These are phyloP conservation scores for Pseudogymnoascus sp. DNA, from an alignment of 2,329 filamentous ascomycete species.

Conservation along the genomic window DNA sequence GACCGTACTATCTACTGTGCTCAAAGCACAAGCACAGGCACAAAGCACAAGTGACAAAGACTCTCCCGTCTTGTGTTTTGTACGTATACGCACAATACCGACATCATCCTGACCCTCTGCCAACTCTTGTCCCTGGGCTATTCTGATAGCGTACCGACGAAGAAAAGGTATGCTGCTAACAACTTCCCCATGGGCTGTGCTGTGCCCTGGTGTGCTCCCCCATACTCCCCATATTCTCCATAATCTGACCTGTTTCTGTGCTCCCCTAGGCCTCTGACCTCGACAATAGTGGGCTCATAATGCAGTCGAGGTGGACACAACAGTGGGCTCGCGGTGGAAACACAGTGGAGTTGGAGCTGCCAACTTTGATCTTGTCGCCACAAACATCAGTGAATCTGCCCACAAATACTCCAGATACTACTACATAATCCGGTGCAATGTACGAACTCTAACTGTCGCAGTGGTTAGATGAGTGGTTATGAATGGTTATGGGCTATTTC, in stretches of 20 bases:
- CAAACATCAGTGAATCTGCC: background rate
- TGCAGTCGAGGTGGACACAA: background rate
- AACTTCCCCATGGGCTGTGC: background rate
- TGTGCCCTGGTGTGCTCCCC: background rate
- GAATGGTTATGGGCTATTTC: background rate
- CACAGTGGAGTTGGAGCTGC: background rate
- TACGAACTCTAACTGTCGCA: background rate
- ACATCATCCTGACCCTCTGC: background rate
- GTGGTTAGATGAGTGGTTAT: background rate
- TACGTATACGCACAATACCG: background rate
- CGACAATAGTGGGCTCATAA: background rate
- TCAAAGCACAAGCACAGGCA: background rate
- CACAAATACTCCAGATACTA: background rate
- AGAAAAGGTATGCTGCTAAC: background rate
- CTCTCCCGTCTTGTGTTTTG: background rate
- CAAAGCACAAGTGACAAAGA: constrained; percentile 3
- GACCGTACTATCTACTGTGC: background rate
- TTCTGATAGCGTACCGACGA: background rate
- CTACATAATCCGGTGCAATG: background rate
- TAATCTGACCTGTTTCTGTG: background rate
- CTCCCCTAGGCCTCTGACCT: background rate
- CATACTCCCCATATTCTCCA: background rate
- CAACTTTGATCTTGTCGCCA: background rate
- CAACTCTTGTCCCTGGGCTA: background rate
- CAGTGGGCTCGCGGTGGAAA: background rate